Percentiles rank a stretch among this genome's conserved stretches.
These are phyloP conservation scores for Tuber aestivum DNA, from an alignment of 495 filamentous ascomycete species.

Conservation along the genomic window DNA sequence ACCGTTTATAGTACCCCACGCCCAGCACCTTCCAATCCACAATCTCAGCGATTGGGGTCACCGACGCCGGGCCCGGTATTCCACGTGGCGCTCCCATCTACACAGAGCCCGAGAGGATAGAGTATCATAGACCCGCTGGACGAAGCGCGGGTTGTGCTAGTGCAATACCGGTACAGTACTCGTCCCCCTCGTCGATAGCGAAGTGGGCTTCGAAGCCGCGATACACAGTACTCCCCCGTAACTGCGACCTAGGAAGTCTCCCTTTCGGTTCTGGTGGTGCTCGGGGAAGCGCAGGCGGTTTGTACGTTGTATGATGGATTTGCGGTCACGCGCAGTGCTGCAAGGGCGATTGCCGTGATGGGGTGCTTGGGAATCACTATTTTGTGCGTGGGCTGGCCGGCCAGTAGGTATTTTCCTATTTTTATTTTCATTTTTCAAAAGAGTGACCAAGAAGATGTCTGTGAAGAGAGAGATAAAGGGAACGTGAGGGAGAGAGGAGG, in stretches of 20 bases:
- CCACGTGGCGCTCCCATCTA: slow-evolving; percentile 9
- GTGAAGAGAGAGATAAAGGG: too few relatives aligned
- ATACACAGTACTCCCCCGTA: not conserved
- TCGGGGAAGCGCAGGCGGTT: not conserved
- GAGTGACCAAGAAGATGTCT: not conserved
- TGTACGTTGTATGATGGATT: not conserved
- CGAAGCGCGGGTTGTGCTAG: slow-evolving; percentile 13
- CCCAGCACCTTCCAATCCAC: not conserved
- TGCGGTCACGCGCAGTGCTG: not conserved
- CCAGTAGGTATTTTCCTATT: not conserved
- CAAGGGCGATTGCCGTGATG: not conserved
- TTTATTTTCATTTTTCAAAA: too few relatives aligned
- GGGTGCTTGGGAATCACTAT: not conserved
- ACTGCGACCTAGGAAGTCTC: not conserved
- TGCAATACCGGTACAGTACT: too few relatives aligned
- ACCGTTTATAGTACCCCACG: too few relatives aligned
- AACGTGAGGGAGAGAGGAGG: too few relatives aligned
- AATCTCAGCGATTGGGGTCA: not conserved
- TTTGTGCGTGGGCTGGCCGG: not conserved
- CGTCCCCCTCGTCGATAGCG: slow-evolving; percentile 12
- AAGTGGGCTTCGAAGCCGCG: slow-evolving; percentile 8
- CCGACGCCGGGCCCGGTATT: slow-evolving; percentile 10
- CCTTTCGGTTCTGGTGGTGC: not conserved
- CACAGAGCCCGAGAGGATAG: slow-evolving; percentile 14
- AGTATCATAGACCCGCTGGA: slow-evolving; percentile 19